Conservation (phyloP, 2,329 filamentous ascomycete species). For the Pseudogymnoascus sp. region DNA sequence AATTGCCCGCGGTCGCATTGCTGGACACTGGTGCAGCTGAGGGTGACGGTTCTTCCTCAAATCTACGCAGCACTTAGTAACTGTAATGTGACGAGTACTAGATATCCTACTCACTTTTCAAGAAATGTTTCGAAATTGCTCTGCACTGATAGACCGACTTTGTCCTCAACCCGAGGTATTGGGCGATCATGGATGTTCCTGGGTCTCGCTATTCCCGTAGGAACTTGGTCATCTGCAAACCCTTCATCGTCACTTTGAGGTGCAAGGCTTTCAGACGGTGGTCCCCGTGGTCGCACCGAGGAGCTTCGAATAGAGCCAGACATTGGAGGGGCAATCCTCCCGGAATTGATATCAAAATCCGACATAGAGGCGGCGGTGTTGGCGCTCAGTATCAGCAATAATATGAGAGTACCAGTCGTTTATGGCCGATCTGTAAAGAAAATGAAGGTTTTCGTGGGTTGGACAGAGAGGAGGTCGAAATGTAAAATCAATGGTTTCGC, state of each 20-base stretch:
- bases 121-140: slow-evolving; percentile 74
- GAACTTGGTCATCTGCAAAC: slow-evolving; percentile 59
- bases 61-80: slow-evolving; percentile 36
- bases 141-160: slow-evolving; percentile 66
- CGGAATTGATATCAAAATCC: slow-evolving; percentile 39
- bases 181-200: slow-evolving; percentile 39
- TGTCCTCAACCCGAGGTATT: slow-evolving; percentile 68
- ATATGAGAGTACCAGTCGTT: slow-evolving; percentile 20
- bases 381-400: slow-evolving; percentile 19
- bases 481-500: slow-evolving; percentile 12
- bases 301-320: slow-evolving; percentile 20
- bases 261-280: slow-evolving; percentile 56
- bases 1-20: slow-evolving; percentile 62
- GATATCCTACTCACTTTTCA: slow-evolving; percentile 51
- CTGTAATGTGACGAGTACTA: background rate
- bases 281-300: slow-evolving; percentile 31
- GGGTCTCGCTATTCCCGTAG: slow-evolving; percentile 41
- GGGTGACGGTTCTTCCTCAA: slow-evolving; percentile 60
- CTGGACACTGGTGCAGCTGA: slow-evolving; percentile 60
- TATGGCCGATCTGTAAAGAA: slow-evolving; percentile 12
- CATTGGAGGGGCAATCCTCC: slow-evolving; percentile 43
- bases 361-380: slow-evolving; percentile 52
- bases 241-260: slow-evolving; percentile 57
- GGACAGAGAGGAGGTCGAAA: slow-evolving; percentile 15
- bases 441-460: slow-evolving; percentile 15